A percentile compares a stretch with the other conserved stretches of the same genome.
These are phyloP conservation scores for Colletotrichum aenigma DNA, from an alignment of 2,329 filamentous ascomycete species.

Conservation along the genomic window DNA sequence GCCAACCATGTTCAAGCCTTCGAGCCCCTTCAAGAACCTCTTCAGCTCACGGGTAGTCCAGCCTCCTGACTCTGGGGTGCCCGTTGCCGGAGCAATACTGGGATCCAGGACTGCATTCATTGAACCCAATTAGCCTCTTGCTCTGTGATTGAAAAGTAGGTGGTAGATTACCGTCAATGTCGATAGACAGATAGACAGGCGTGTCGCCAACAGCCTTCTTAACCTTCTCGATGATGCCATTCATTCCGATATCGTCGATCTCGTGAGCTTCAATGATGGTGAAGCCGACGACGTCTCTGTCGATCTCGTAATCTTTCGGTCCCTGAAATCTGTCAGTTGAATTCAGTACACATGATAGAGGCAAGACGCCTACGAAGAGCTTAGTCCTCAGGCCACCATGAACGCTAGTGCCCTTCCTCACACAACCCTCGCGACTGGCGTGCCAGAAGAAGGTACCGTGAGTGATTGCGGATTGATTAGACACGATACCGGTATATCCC, in stretches of 20 bases:
- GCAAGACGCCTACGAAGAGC: background rate
- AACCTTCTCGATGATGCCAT: conserved; percentile 74
- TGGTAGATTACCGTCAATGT: background rate
- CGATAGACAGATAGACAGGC: background rate
- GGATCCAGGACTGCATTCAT: conserved; percentile 27
- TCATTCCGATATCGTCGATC: conserved; percentile 80
- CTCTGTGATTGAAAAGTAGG: accelerated
- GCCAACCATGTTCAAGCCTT: background rate
- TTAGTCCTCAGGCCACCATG: conserved; percentile 71
- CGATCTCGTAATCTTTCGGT: conserved; percentile 32
- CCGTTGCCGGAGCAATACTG: background rate
- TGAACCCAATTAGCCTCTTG: accelerated
- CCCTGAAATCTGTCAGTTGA: conserved; percentile 43
- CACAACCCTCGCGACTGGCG: conserved; percentile 78
- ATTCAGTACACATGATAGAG: background rate
- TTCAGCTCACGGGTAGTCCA: background rate
- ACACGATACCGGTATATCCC: background rate
- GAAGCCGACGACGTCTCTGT: background rate
- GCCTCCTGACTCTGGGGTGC: background rate
- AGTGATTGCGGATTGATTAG: conserved; percentile 63
- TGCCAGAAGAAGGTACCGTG: conserved; percentile 94
- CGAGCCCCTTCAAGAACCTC: background rate
- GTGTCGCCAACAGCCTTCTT: conserved; percentile 37
- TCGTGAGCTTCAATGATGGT: conserved; percentile 74
- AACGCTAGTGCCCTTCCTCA: conserved; percentile 73